Evolutionary conservation across 2,329 filamentous ascomycete genomes (phyloP).

Genomic region (Aspergillus ibericus): DNA sequence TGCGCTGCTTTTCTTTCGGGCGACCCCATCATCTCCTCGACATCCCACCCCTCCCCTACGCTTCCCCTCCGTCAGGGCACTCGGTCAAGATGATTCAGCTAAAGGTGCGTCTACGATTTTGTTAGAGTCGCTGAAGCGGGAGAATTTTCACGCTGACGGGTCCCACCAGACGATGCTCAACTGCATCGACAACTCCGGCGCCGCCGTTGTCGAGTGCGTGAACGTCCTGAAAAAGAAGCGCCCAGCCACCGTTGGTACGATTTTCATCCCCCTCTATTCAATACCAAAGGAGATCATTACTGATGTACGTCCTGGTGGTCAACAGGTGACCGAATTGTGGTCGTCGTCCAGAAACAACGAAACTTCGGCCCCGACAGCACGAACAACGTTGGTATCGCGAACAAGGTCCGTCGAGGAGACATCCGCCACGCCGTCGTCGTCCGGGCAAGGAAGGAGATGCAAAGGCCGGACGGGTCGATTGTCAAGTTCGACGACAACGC

Average conservation of each 20-base stretch:
- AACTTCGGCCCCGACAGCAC: conserved; percentile 70
- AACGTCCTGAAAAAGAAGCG: conserved; percentile 90
- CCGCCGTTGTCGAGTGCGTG: conserved; percentile 93
- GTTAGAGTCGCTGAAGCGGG: not conserved
- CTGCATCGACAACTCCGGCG: conserved; percentile 99
- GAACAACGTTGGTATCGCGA: conserved; percentile 71
- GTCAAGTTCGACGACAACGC: conserved; percentile 97
- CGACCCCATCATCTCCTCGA: conserved; percentile 3
- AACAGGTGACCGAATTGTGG: conserved; percentile 89
- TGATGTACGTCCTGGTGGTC: conserved; percentile 6
- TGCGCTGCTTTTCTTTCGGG: conserved; percentile 22
- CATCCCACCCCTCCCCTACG: not conserved
- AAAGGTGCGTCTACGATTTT: conserved; percentile 56
- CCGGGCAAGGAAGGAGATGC: conserved; percentile 82
- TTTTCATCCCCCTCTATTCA: not conserved
- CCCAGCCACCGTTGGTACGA: conserved; percentile 77
- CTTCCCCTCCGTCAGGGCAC: conserved; percentile 24
- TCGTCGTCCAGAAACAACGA: conserved; percentile 96
- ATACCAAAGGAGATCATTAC: not conserved
- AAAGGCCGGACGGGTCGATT: conserved; percentile 83
- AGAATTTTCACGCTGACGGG: conserved; percentile 11
- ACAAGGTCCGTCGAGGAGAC: conserved; percentile 95
- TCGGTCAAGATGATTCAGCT: conserved; percentile 80
- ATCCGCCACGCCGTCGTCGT: conserved; percentile 96
- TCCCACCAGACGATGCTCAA: conserved; percentile 80